Conservation (phyloP, 345 rosid species). For the Melaleuca quinquenervia region DNA sequence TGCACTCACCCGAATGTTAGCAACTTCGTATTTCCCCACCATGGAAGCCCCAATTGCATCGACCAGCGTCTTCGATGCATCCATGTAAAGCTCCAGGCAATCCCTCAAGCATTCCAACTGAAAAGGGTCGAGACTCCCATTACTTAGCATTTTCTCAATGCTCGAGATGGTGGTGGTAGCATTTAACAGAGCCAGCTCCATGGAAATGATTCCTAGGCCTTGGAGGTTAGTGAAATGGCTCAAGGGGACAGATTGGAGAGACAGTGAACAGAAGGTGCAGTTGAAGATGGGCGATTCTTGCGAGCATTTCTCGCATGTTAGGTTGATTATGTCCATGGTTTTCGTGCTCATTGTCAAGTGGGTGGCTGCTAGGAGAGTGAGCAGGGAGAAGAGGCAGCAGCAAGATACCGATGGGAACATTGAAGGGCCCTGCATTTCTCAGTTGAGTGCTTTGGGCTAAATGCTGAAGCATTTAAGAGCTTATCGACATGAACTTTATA, state of each 20-base stretch:
- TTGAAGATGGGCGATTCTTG: conserved; percentile 16
- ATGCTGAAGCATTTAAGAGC: neutral
- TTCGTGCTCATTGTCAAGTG: neutral
- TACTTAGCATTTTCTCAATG: conserved; percentile 19
- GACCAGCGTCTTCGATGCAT: conserved; percentile 22
- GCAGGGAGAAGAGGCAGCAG: neutral
- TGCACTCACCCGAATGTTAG: conserved; percentile 27
- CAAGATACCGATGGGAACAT: neutral
- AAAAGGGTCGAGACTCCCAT: conserved; percentile 11
- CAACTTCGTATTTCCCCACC: conserved; percentile 15
- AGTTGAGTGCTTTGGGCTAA: neutral
- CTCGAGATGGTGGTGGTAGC: conserved; percentile 33
- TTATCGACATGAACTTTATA: neutral
- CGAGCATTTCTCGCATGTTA: conserved; percentile 36
- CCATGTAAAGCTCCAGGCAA: conserved; percentile 34
- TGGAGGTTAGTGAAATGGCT: conserved; percentile 34
- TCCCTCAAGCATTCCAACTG: conserved; percentile 25
- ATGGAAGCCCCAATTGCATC: conserved; percentile 32
- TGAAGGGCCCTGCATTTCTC: conserved; percentile 1
- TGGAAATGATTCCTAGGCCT: conserved; percentile 34
- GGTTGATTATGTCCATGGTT: conserved; percentile 15
- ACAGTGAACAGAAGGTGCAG: conserved; percentile 23
- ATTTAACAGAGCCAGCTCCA: conserved; percentile 49
- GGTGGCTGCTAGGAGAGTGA: neutral
- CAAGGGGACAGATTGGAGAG: conserved; percentile 36